Conservation (phyloP, 768 basidiomycete genomes). For the Tylopilus sp. region DNA sequence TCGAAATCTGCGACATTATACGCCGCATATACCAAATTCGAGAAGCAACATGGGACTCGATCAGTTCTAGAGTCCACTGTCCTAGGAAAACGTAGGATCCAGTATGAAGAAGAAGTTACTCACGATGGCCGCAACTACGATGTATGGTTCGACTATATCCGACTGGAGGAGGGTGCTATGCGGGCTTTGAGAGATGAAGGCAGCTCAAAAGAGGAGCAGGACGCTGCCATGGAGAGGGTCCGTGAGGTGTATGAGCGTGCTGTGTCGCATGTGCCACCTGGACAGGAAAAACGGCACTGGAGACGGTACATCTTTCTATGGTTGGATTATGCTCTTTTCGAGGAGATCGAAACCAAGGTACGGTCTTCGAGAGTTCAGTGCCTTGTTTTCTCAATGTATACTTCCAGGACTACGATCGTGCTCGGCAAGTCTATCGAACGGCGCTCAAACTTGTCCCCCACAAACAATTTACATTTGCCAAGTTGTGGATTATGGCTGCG, state of each 20-base stretch:
- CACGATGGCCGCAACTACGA: slow-evolving; percentile 96
- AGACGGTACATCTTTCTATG: slow-evolving; percentile 88
- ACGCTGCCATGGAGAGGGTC: slow-evolving; percentile 60
- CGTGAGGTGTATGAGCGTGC: slow-evolving; percentile 95
- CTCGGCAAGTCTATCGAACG: slow-evolving; percentile 91
- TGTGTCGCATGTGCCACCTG: slow-evolving; percentile 93
- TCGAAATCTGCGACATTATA: slow-evolving; percentile 89
- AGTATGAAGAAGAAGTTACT: slow-evolving; percentile 93
- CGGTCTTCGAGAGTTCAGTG: background rate
- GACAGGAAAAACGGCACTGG: slow-evolving; percentile 90
- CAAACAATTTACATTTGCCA: slow-evolving; percentile 96
- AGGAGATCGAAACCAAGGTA: slow-evolving; percentile 94
- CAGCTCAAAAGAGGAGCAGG: slow-evolving; percentile 64
- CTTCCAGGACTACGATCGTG: slow-evolving; percentile 72
- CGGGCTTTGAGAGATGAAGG: slow-evolving; percentile 74
- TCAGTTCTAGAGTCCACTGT: slow-evolving; percentile 90
- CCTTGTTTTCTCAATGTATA: background rate
- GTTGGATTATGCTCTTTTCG: slow-evolving; percentile 94
- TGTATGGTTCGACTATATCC: slow-evolving; percentile 95
- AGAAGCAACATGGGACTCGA: slow-evolving; percentile 94
- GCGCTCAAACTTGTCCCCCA: slow-evolving; percentile 88
- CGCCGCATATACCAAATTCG: slow-evolving; percentile 93
- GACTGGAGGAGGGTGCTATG: slow-evolving; percentile 87
- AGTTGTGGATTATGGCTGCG: slow-evolving; percentile 91
- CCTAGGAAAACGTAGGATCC: slow-evolving; percentile 94